These are phyloP conservation scores for Eucalyptus curtisii DNA, from an alignment of 345 rosid genomes.

Conservation along the genomic window DNA sequence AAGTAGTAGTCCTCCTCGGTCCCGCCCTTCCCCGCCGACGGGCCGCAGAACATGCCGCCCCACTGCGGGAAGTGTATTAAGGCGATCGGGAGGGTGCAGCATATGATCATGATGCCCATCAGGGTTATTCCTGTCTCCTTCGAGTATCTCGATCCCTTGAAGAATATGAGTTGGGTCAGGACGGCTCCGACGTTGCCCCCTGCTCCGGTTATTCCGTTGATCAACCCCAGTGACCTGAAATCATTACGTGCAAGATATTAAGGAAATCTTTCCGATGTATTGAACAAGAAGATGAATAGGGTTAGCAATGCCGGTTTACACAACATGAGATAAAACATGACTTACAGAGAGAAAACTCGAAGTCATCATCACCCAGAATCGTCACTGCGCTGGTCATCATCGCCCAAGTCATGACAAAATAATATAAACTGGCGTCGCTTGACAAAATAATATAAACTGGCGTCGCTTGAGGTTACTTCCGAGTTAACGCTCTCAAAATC, in stretches of 20 bases:
- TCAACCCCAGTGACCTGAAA: slow-evolving; percentile 65
- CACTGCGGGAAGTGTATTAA: slow-evolving; percentile 80
- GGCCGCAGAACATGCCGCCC: slow-evolving; percentile 92
- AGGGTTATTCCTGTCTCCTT: slow-evolving; percentile 72
- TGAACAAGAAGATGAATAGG: not conserved
- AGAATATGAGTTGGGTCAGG: slow-evolving; percentile 72
- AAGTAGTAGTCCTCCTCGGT: slow-evolving; percentile 78
- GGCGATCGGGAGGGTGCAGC: slow-evolving; percentile 53
- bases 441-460: not conserved
- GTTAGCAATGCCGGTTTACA: not conserved
- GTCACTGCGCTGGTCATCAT: not conserved
- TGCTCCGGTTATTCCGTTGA: slow-evolving; percentile 90
- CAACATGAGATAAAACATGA: not conserved
- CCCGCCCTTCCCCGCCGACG: slow-evolving; percentile 21
- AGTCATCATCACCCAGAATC: not conserved
- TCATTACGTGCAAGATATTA: not conserved
- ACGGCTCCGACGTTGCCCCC: slow-evolving; percentile 95
- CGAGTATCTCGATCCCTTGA: slow-evolving; percentile 69
- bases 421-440: too few relatives aligned
- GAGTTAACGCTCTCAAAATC: not conserved
- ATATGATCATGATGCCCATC: slow-evolving; percentile 75
- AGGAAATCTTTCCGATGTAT: not conserved
- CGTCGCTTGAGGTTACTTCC: not conserved
- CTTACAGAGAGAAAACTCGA: not conserved
- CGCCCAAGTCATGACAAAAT: not conserved